These are phyloP conservation scores for Usnea hakonensis DNA, from an alignment of 495 filamentous ascomycete species.

Conservation along the genomic window DNA sequence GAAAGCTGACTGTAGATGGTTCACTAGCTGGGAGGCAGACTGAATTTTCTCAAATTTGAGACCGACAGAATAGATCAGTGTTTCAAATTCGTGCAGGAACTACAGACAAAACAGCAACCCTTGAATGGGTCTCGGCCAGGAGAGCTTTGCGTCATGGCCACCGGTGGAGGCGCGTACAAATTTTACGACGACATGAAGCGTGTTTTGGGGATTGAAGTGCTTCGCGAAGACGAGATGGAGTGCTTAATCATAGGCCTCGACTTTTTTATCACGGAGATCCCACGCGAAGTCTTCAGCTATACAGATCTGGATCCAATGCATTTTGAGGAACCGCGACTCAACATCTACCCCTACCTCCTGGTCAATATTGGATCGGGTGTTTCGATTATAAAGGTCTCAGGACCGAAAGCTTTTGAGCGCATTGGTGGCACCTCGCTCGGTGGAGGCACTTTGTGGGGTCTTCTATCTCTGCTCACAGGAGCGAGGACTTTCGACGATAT, in stretches of 20 bases:
- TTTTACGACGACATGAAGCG: constrained; percentile 86
- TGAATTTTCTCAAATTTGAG: constrained; percentile 94
- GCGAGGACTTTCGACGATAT: constrained; percentile 91
- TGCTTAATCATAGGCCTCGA: constrained; percentile 97
- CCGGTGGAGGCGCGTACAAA: constrained; percentile 90
- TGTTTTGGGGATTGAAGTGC: constrained; percentile 72
- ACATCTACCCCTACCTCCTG: constrained; percentile 92
- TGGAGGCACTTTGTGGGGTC: constrained; percentile 91
- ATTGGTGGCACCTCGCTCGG: constrained; percentile 93
- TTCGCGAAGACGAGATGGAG: constrained; percentile 97
- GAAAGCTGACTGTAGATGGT: not conserved
- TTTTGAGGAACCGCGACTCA: constrained; percentile 60
- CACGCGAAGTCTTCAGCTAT: constrained; percentile 93
- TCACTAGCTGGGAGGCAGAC: constrained; percentile 61
- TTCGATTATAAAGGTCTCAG: constrained; percentile 95
- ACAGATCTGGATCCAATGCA: constrained; percentile 80
- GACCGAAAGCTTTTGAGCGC: constrained; percentile 73
- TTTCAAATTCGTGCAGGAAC: constrained; percentile 74
- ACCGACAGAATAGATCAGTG: constrained; percentile 87
- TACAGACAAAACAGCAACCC: constrained; percentile 70
- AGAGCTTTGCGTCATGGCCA: constrained; percentile 83
- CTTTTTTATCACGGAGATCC: constrained; percentile 98
- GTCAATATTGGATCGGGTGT: constrained; percentile 99
- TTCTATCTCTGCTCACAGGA: constrained; percentile 82
- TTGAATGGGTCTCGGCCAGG: constrained; percentile 58